Evolutionary conservation across 768 basidiomycete genomes (phyloP), one percentile per base, ranked within the genome.

Genomic region (Daedalea quercina): DNA sequence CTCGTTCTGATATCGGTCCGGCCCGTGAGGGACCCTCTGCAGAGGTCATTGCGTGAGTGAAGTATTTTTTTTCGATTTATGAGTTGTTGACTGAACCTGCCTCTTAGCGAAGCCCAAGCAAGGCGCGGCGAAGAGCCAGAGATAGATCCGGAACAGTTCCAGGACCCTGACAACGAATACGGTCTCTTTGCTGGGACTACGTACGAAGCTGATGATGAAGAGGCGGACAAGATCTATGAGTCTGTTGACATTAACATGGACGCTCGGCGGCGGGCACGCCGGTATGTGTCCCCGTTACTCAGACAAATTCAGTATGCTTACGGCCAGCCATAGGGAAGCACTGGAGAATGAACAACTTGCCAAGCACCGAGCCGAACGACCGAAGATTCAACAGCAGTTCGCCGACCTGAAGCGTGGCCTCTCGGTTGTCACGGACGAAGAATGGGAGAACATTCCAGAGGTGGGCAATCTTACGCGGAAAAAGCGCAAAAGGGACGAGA

Each of bases 1-100:
- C 95, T 6, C 87, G 94, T 45, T 95, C 93, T 40, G 96, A 98
- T 83, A 98, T 99, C 54, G 96, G 96, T 65, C 96, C 96, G 33
- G 96, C 96, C 8, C 76, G 96, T 67, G 94, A 96, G 64, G 93
- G 92, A 0, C 93, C 94, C 0, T 90, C 90, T 17, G 94, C 92
- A 28, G 93, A 94, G 70, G 84, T 85, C 0, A 76, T 95, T 47
- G 94, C 91, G 86, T 91, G 60, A 46, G 87, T 79, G 7, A 15
- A 15, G 17, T 13, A n/a, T 28, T 19, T 25, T 40, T 44, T 41
- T 37, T 0, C 3, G 7, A n/a, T 1, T 17, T 44, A 48, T 23
- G 17, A 11, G 40, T 20, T 40, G 51, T 12, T 49, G 12, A 58
- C 51, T 54, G n/a, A 56, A 51, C 50, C 44, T 43, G 40, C 12